Conservation (phyloP, 306 rosid species). For the Vigna reflexopilosa region DNA sequence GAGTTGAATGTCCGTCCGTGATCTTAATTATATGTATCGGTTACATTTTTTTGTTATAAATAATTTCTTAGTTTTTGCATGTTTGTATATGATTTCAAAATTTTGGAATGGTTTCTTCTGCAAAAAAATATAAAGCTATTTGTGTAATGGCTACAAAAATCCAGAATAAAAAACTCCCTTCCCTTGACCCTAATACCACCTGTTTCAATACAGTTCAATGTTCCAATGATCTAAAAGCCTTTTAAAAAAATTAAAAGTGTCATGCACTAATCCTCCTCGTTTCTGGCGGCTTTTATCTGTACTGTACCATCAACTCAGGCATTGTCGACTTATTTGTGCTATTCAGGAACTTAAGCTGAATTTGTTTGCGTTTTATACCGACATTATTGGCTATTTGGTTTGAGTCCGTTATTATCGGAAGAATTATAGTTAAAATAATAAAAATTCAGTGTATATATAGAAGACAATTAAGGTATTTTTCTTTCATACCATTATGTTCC, state of each 20-base stretch:
- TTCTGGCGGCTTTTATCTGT: too few species aligned
- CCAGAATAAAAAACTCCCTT: neutral
- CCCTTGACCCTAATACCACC: neutral
- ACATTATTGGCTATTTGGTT: too few species aligned
- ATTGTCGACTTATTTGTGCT: too few species aligned
- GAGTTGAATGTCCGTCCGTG: slow-evolving; percentile 34
- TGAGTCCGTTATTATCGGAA: too few species aligned
- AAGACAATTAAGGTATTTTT: neutral
- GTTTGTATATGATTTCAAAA: neutral
- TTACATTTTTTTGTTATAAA: slow-evolving; percentile 23
- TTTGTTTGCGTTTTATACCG: too few species aligned
- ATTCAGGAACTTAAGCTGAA: too few species aligned
- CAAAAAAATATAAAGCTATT: neutral
- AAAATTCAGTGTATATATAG: neutral
- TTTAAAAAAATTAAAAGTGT: too few species aligned
- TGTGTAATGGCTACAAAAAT: neutral
- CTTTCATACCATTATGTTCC: neutral
- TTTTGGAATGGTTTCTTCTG: neutral
- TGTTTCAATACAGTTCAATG: neutral
- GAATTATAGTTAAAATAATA: neutral
- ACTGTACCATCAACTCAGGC: neutral
- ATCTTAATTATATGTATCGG: slow-evolving; percentile 33
- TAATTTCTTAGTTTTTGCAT: neutral
- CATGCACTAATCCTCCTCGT: neutral
- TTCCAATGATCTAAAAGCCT: neutral